phyloP scores from a whole-genome alignment of 2,329 filamentous ascomycete species.

The Mycocentrospora acerina region DNA sequence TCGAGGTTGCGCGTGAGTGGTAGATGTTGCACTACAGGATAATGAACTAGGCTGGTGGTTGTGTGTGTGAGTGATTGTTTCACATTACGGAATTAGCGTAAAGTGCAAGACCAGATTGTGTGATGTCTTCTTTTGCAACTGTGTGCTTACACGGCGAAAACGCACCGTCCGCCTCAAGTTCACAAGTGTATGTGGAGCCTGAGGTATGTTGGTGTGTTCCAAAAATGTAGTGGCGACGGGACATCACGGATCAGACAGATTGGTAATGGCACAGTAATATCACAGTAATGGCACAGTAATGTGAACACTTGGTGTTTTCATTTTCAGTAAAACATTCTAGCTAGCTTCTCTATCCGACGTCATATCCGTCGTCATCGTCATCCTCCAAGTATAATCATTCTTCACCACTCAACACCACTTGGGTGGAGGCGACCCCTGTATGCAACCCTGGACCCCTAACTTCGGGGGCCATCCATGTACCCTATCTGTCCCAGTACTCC shows the following conservation, averaged over 20 bases:
- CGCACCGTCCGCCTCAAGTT: too few relatives aligned
- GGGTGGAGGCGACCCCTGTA: conserved; percentile 15
- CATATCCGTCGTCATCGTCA: too few relatives aligned
- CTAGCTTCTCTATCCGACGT: conserved; percentile 9
- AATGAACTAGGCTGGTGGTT: conserved; percentile 9
- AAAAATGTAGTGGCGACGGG: conserved; percentile 11
- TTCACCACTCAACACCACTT: conserved; percentile 24
- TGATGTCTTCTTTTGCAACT: too few relatives aligned
- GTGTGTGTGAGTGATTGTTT: conserved; percentile 19
- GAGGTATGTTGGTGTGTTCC: conserved; percentile 3
- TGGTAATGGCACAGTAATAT: not conserved
- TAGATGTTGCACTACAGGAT: conserved; percentile 8
- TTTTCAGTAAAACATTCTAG: conserved; percentile 7
- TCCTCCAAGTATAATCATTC: conserved; percentile 1
- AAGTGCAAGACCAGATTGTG: too few relatives aligned
- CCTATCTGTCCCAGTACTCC: not conserved
- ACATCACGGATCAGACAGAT: conserved; percentile 9
- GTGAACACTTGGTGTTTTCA: conserved; percentile 9
- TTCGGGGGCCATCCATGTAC: too few relatives aligned
- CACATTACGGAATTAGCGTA: too few relatives aligned
- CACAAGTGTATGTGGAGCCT: too few relatives aligned
- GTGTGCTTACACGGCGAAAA: too few relatives aligned
- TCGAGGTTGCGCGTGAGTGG: conserved; percentile 1
- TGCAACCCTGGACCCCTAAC: too few relatives aligned
- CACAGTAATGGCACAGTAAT: conserved; percentile 18